Evolutionary conservation across 1,139 yeast species (phyloP).

Genomic region (Geotrichum reessii): DNA sequence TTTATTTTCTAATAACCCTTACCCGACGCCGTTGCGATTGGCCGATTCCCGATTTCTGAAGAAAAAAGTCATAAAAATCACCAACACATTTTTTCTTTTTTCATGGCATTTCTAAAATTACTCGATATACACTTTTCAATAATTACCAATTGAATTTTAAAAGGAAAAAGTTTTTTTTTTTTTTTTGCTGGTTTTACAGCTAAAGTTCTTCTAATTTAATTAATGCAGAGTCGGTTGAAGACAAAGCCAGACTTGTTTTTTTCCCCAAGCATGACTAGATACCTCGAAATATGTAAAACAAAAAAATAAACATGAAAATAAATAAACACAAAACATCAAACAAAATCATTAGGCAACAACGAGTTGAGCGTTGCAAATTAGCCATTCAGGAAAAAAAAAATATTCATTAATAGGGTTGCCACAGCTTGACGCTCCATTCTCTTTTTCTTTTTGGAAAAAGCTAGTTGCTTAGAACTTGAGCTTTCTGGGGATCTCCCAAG

Average conservation of each 20-base stretch:
- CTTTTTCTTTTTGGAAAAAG: too few relatives aligned
- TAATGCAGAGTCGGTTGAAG: constrained; percentile 20
- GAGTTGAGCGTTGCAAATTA: constrained; percentile 19
- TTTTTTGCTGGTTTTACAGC: not conserved
- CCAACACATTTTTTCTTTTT: too few relatives aligned
- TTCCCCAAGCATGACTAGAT: constrained; percentile 14
- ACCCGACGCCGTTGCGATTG: too few relatives aligned
- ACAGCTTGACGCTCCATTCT: not conserved
- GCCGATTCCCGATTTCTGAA: too few relatives aligned
- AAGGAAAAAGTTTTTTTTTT: not conserved
- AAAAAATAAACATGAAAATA: not conserved
- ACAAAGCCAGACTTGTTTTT: constrained; percentile 19
- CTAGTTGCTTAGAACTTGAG: constrained; percentile 55
- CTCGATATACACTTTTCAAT: too few relatives aligned
- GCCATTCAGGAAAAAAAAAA: constrained; percentile 17
- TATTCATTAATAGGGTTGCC: constrained; percentile 11
- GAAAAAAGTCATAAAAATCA: too few relatives aligned
- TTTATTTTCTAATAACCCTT: too few relatives aligned
- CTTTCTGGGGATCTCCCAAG: constrained; percentile 97
- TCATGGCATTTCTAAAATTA: too few relatives aligned
- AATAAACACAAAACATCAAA: constrained; percentile 9
- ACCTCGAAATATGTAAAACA: not conserved
- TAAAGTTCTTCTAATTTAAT: not conserved
- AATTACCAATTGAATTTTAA: not conserved
- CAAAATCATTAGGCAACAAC: constrained; percentile 18